Percentiles rank a stretch among this genome's conserved stretches.
Conservation (phyloP, 345 rosid species). For the Hibiscus tridactylites region DNA sequence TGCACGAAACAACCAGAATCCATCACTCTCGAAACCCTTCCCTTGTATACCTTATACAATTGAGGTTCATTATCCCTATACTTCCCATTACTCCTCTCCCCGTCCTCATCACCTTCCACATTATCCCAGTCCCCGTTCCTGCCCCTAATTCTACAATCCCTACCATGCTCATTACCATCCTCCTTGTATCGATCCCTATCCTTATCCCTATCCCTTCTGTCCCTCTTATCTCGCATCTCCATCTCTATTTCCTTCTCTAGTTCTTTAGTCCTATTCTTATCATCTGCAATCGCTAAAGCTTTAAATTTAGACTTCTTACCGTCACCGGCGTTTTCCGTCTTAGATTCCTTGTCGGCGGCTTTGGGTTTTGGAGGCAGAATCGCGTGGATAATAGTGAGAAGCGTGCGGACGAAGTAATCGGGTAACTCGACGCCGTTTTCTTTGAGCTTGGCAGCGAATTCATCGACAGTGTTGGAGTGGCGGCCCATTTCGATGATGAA, state of each 20-base stretch:
- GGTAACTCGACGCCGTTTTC: slow-evolving; percentile 76
- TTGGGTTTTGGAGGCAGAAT: slow-evolving; percentile 59
- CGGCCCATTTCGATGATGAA: slow-evolving; percentile 67
- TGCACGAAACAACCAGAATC: slow-evolving; percentile 77
- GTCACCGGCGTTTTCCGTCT: slow-evolving; percentile 23
- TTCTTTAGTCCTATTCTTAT: slow-evolving; percentile 57
- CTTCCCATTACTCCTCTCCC: slow-evolving; percentile 12
- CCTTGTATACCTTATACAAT: slow-evolving; percentile 67
- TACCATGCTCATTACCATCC: slow-evolving; percentile 25
- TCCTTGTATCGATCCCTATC: slow-evolving; percentile 15
- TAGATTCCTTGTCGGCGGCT: slow-evolving; percentile 25
- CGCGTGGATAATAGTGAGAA: slow-evolving; percentile 70
- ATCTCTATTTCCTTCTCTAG: slow-evolving; percentile 52
- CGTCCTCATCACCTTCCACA: slow-evolving; percentile 18
- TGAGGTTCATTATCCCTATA: slow-evolving; percentile 46
- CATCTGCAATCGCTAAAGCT: slow-evolving; percentile 60
- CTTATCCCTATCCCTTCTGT: slow-evolving; percentile 8
- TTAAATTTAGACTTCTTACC: slow-evolving; percentile 40
- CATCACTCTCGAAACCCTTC: slow-evolving; percentile 79
- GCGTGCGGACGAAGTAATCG: slow-evolving; percentile 77
- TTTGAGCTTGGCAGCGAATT: slow-evolving; percentile 65
- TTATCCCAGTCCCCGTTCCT: slow-evolving; percentile 20
- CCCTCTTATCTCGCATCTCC: slow-evolving; percentile 18
- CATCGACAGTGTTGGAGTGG: slow-evolving; percentile 48
- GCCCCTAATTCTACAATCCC: slow-evolving; percentile 19